Evolutionary conservation across 768 basidiomycete species (phyloP), one percentile per base, ranked within the genome.

Genomic region (Leucocoprinus leucothites): DNA sequence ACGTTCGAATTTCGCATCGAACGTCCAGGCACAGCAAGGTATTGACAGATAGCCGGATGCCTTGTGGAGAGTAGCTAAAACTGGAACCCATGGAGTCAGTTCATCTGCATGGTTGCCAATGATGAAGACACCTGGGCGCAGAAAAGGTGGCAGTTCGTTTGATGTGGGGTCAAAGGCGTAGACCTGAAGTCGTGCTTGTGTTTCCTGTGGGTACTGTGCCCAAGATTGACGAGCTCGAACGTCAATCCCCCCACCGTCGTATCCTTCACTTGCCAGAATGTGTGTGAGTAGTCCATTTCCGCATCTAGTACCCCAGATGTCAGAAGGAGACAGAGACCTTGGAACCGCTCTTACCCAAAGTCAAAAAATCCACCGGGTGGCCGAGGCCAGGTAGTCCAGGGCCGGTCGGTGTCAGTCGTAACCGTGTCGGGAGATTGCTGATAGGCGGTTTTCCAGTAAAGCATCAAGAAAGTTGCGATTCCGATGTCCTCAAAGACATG

Each of bases 71-170:
- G 87, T 84, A 0, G 94, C 81, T 4, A 97, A 72, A 1, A 97
- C 79, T 0, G 96, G 92, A 0, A 94, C 68, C 95, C 95, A 98
- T 0, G 96, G 96, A 21, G 95, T 95, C 16, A 98, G 76, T 62
- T 98, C 96, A 71, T 98, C 96, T 0, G 95, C 89, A 68, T 98
- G 96, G 71, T 98, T 98, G 8, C 91, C 94, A 48, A 98, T 89
- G 55, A 98, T 70, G 71, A 97, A 98, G 2, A 76, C 70, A 1
- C 77, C 82, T 0, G 74, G 71, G 18, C 62, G 67, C 63, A 75
- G 66, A 57, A 69, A 74, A 9, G 58, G 58, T 0, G 59, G 51
- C 36, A 53, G 9, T 7, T 61, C 60, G 14, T 47, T 34, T 28
- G 26, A 8, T 9, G 68, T 79, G 0, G 93, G 92, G 60, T 94